These are phyloP conservation scores for Ophiocordyceps robertsii DNA, from an alignment of 2,329 filamentous ascomycete species.

Conservation along the genomic window DNA sequence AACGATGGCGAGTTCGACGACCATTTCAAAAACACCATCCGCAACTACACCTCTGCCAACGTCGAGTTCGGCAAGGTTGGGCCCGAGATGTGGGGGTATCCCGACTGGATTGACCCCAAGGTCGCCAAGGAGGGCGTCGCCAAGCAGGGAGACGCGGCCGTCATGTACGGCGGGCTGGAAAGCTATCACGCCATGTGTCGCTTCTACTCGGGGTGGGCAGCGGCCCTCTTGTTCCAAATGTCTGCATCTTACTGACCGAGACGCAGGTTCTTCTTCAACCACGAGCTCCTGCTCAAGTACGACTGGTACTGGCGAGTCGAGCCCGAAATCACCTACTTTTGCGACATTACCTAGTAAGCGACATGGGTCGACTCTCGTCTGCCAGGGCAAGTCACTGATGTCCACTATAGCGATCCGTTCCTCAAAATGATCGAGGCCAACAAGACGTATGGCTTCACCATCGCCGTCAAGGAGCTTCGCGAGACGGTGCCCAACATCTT, in stretches of 20 bases:
- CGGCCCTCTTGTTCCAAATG: not conserved
- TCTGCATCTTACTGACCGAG: conserved; percentile 8
- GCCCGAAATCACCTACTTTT: conserved; percentile 99
- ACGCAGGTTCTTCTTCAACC: conserved; percentile 83
- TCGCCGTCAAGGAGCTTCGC: conserved; percentile 93
- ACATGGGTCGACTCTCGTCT: not conserved
- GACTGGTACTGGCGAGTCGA: conserved; percentile 99
- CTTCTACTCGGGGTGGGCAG: conserved; percentile 85
- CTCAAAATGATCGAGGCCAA: conserved; percentile 85
- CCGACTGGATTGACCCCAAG: conserved; percentile 89
- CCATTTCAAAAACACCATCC: conserved; percentile 76
- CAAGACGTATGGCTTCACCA: conserved; percentile 98
- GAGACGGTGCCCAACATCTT: conserved; percentile 99
- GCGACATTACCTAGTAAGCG: conserved; percentile 88
- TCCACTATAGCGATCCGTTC: conserved; percentile 65
- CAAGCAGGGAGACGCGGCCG: conserved; percentile 90
- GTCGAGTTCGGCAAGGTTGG: conserved; percentile 95
- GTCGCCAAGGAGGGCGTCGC: conserved; percentile 91
- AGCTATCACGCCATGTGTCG: conserved; percentile 99
- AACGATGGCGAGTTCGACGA: conserved; percentile 97
- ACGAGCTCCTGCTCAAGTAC: conserved; percentile 87
- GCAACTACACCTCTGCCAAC: conserved; percentile 74
- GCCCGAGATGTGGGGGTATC: conserved; percentile 86
- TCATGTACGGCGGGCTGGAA: conserved; percentile 99
- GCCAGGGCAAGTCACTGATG: not conserved